phyloP scores from a whole-genome alignment of 208 protist species.

The Acanthamoeba lenticulata region DNA sequence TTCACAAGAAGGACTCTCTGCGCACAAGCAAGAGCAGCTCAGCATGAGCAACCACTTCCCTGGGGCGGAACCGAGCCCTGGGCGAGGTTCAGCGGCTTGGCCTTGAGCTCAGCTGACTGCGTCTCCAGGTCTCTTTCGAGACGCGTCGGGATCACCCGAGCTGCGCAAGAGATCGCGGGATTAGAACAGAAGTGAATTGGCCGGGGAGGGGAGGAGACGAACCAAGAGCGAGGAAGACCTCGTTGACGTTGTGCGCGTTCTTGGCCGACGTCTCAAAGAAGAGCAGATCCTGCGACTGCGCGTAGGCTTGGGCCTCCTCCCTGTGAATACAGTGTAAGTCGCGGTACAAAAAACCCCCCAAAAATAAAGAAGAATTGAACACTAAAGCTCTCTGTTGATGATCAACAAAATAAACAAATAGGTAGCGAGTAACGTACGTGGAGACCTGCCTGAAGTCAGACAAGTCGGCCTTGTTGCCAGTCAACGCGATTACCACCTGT shows the following conservation, averaged over 20 bases:
- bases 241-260: constrained; percentile 89
- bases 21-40: too few relatives aligned
- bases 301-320: constrained; percentile 92
- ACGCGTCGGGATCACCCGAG: neutral
- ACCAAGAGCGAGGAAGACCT: constrained; percentile 90
- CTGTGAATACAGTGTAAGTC: too few relatives aligned
- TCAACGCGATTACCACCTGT: constrained; percentile 80
- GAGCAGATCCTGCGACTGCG: constrained; percentile 89
- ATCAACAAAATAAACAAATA: neutral
- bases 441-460: constrained; percentile 73
- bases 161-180: neutral
- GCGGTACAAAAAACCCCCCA: too few relatives aligned
- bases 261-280: constrained; percentile 94
- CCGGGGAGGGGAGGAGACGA: neutral
- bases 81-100: constrained; percentile 6
- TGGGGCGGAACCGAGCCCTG: neutral
- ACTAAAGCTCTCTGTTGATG: too few relatives aligned
- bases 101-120: constrained; percentile 31
- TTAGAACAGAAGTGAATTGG: neutral
- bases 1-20: too few relatives aligned
- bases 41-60: constrained; percentile 14
- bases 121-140: constrained; percentile 10
- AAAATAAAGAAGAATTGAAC: too few relatives aligned
- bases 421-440: neutral
- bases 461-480: constrained; percentile 82